These are phyloP conservation scores for Aspergillus cristatus DNA, from an alignment of 495 filamentous ascomycete species.

Conservation along the genomic window DNA sequence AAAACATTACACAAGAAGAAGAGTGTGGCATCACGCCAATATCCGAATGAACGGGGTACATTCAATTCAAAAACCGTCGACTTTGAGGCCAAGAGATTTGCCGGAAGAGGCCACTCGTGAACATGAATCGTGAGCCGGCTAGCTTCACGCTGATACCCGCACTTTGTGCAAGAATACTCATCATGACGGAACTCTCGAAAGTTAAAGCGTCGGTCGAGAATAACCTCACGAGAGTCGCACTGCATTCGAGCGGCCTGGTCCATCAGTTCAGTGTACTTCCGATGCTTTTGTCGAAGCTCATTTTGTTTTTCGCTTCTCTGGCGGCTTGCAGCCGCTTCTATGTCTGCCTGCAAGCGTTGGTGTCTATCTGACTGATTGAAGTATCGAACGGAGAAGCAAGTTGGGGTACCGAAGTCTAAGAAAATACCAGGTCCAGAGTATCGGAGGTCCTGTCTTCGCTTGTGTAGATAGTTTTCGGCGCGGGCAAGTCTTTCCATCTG, in stretches of 20 bases:
- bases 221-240: constrained; percentile 20
- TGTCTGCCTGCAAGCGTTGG: constrained; percentile 26
- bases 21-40: constrained; percentile 47
- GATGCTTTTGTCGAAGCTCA: constrained; percentile 29
- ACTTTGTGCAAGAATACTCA: constrained; percentile 19
- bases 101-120: constrained; percentile 56
- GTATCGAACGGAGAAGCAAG: constrained; percentile 45
- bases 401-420: constrained; percentile 6
- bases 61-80: constrained; percentile 50
- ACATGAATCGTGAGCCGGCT: constrained; percentile 35
- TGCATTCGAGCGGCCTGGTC: constrained; percentile 3
- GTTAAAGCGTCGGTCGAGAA: constrained; percentile 2
- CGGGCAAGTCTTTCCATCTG: constrained; percentile 42
- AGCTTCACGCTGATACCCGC: constrained; percentile 13
- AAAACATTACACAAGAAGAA: constrained; percentile 25
- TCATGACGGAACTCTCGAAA: constrained; percentile 12
- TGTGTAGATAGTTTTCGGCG: constrained; percentile 42
- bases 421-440: constrained; percentile 24
- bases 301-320: constrained; percentile 26
- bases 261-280: constrained; percentile 26
- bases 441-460: constrained; percentile 12
- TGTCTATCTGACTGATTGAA: constrained; percentile 39
- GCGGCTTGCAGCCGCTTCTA: constrained; percentile 21
- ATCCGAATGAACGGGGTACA: constrained; percentile 30
- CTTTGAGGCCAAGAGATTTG: constrained; percentile 20